A percentile compares a stretch with the other conserved stretches of the same genome.
These are phyloP conservation scores for Neoascochyta sp. DNA, from an alignment of 2,329 filamentous ascomycete genomes.

Conservation along the genomic window DNA sequence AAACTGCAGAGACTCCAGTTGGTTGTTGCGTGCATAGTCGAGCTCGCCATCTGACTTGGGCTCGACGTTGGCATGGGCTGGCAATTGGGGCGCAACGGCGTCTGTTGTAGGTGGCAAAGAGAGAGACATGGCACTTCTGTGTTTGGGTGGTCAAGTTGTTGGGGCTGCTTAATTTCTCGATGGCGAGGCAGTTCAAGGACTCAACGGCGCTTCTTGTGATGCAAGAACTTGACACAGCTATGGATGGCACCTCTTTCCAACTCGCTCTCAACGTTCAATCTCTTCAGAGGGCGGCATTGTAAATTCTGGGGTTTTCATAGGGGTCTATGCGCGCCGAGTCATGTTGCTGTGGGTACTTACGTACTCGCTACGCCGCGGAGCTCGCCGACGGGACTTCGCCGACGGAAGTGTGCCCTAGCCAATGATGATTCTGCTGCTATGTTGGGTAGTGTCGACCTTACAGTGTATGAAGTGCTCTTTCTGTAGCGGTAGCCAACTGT, in stretches of 20 bases:
- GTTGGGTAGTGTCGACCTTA: no score
- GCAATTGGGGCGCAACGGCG: neutral
- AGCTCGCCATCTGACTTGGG: neutral
- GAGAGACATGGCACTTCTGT: slow-evolving; percentile 4
- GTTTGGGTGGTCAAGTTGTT: no score
- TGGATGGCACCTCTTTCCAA: no score
- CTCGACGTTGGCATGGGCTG: neutral
- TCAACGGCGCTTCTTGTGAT: no score
- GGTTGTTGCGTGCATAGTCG: neutral
- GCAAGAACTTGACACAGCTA: no score
- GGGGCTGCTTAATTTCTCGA: no score
- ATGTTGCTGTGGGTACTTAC: slow-evolving; percentile 5
- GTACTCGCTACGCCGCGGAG: slow-evolving; percentile 7
- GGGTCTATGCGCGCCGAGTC: slow-evolving; percentile 5
- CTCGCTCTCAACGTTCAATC: slow-evolving; percentile 1
- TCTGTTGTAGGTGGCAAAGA: slow-evolving; percentile 3
- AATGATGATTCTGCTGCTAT: no score
- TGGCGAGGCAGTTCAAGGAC: no score
- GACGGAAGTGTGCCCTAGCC: no score
- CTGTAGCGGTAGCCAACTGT: no score
- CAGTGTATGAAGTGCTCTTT: no score
- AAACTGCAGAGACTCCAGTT: slow-evolving; percentile 3
- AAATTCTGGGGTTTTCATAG: slow-evolving; percentile 5
- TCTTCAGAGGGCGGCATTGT: slow-evolving; percentile 4
- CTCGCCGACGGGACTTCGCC: slow-evolving; percentile 9